phyloP scores from a whole-genome alignment of 805 yeast genomes.

The Priceomyces castillae region DNA sequence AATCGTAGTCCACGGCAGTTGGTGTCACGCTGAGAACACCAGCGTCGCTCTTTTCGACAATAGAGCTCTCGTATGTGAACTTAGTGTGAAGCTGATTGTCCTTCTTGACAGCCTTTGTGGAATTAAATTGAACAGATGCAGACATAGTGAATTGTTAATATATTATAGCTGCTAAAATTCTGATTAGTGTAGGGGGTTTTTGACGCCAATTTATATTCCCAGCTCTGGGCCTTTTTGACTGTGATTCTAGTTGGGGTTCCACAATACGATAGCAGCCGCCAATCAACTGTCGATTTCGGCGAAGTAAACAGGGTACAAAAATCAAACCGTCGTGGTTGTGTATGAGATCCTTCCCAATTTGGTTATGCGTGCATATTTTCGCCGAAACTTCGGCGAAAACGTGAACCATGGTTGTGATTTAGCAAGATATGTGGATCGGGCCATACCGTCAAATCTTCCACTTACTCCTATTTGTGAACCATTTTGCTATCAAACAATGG shows the following conservation, averaged over 20 bases:
- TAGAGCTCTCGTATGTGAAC: slow-evolving; percentile 73
- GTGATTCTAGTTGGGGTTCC: background rate
- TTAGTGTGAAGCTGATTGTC: slow-evolving; percentile 55
- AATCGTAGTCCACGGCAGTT: slow-evolving; percentile 68
- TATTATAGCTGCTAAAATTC: background rate
- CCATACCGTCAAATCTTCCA: background rate
- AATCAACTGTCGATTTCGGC: slow-evolving; percentile 2
- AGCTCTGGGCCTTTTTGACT: background rate
- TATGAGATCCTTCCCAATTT: slow-evolving; percentile 3
- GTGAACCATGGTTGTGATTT: background rate
- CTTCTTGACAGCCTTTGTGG: slow-evolving; percentile 50
- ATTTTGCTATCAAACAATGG: no score
- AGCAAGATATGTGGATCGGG: background rate
- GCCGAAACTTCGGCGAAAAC: slow-evolving; percentile 29
- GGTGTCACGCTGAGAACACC: slow-evolving; percentile 69
- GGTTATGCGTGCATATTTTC: slow-evolving; percentile 8
- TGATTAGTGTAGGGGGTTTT: background rate
- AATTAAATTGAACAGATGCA: slow-evolving; percentile 39
- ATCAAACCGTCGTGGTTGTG: background rate
- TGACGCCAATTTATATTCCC: background rate
- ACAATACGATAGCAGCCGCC: slow-evolving; percentile 2
- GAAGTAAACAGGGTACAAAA: slow-evolving; percentile 1
- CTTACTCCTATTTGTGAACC: background rate
- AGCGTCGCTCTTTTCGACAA: slow-evolving; percentile 52
- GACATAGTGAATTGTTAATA: background rate